phyloP scores from a whole-genome alignment of 2,329 filamentous ascomycete species.

The Fusarium tjaetaba region DNA sequence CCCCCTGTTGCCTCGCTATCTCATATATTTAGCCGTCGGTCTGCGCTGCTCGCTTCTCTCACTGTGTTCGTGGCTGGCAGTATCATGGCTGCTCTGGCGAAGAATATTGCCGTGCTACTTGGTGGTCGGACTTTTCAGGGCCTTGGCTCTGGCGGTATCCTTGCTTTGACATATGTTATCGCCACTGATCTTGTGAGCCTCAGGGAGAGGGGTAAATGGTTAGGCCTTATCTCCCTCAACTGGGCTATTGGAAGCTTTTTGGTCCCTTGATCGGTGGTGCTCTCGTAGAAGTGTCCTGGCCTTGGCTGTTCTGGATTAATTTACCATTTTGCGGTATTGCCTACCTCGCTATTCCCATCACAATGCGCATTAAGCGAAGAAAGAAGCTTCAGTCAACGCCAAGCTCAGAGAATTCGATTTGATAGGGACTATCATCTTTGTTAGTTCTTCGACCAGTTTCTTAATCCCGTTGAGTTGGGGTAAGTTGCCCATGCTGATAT shows the following conservation, averaged over 20 bases:
- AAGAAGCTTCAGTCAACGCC: conserved; percentile 3
- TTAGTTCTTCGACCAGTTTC: conserved; percentile 62
- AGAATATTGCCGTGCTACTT: conserved; percentile 48
- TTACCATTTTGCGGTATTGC: conserved; percentile 58
- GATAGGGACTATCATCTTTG: conserved; percentile 69
- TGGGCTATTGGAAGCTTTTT: conserved; percentile 65
- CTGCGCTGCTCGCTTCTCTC: conserved; percentile 31
- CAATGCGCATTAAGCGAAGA: conserved; percentile 32
- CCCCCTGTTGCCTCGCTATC: conserved; percentile 39
- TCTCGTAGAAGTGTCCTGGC: conserved; percentile 64
- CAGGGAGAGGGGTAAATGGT: conserved; percentile 54
- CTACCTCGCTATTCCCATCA: conserved; percentile 33
- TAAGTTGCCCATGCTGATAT: background rate
- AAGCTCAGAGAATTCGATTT: conserved; percentile 63
- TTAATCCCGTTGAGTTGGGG: conserved; percentile 39
- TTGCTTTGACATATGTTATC: conserved; percentile 57
- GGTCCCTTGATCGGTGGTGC: conserved; percentile 59
- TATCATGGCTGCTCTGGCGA: conserved; percentile 37
- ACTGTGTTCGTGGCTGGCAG: conserved; percentile 33
- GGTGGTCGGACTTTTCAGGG: conserved; percentile 62
- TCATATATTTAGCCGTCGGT: conserved; percentile 37
- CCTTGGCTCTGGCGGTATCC: conserved; percentile 61
- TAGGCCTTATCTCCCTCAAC: conserved; percentile 52
- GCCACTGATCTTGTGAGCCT: conserved; percentile 59
- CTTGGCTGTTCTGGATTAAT: conserved; percentile 74